Conservation (phyloP, 2,329 filamentous ascomycete species). For the Amauroascus niger region DNA sequence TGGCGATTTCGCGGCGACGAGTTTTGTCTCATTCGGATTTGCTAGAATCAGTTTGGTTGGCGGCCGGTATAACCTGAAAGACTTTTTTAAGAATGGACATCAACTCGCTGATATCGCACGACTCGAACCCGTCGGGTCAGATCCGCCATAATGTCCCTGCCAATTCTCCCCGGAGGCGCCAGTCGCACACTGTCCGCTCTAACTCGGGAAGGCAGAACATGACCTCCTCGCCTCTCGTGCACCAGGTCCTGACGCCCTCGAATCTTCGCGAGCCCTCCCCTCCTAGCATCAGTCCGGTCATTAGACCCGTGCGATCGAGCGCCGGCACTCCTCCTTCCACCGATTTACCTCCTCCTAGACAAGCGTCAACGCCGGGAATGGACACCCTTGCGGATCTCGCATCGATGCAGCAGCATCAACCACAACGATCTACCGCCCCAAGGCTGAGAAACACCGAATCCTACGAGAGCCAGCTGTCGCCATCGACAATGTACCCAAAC, state of each 20-base stretch:
- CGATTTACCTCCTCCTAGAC: conserved; percentile 30
- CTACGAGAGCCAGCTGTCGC: conserved; percentile 37
- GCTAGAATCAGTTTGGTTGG: neutral
- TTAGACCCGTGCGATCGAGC: conserved; percentile 11
- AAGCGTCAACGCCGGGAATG: conserved; percentile 40
- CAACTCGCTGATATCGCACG: conserved; percentile 39
- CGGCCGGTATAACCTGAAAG: neutral
- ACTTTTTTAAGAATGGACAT: conserved; percentile 36
- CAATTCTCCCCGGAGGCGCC: conserved; percentile 5
- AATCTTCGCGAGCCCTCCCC: conserved; percentile 32
- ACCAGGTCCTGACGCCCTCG: conserved; percentile 31
- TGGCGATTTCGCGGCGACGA: neutral
- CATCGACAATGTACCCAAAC: conserved; percentile 26
- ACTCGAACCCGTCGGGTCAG: conserved; percentile 33
- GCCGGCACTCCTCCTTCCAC: conserved; percentile 30
- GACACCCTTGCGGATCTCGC: conserved; percentile 42
- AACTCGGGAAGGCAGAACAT: conserved; percentile 30
- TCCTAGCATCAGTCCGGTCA: conserved; percentile 26
- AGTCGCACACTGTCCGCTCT: conserved; percentile 29
- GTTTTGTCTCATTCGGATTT: neutral
- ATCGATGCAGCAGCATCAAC: conserved; percentile 40
- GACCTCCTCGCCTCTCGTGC: conserved; percentile 36
- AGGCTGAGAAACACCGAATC: conserved; percentile 28
- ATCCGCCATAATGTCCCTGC: conserved; percentile 15
- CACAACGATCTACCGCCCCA: conserved; percentile 30